Evolutionary conservation across 2,329 filamentous ascomycete species (phyloP), one percentile per base, ranked within the genome.

Genomic region (Diplocarpon mali): DNA sequence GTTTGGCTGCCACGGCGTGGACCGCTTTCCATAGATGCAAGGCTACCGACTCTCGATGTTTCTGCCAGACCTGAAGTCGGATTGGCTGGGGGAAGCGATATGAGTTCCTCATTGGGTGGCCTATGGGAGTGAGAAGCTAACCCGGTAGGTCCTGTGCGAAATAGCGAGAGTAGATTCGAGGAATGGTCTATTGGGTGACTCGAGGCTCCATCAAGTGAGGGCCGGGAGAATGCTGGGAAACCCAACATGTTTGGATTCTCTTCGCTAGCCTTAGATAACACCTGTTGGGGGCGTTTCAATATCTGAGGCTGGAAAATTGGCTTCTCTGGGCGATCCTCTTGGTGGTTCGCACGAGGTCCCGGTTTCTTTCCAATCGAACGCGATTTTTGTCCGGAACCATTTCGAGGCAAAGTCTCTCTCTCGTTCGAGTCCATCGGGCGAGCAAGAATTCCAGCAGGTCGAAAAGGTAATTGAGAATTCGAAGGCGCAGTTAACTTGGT

Each of bases 271-370:
- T 27, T 61, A 53, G 42, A 63, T 50, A 46, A 58, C 51, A 49
- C 45, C 61, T 68, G 40, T 35, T 69, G 65, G 20, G 70, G 69
- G 3, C 71, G 69, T 48, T 70, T 71, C 14, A 75, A 56, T 20
- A 75, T 74, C 44, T 73, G 69, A 8, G 71, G 71, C 46, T 73
- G 70, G 50, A 74, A 75, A 12, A 32, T 14, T 11, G 66, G 62
- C 51, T 69, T 73, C 11, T 61, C 55, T 8, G 47, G 38, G 37
- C 60, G 43, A 40, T 37, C 35, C 38, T 38, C 31, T 20, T 30
- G 41, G 29, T 31, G 43, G 11, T 30, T 35, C 17, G 29, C 27
- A 37, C 27, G 36, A 36, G 35, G 32, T 32, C 13, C 38, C 30
- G 36, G 16, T 28, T 50, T 49, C 12, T 47, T 48, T n/a, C 41